Conservation (phyloP, 257 asterid species). For the Scutellaria barbata region DNA sequence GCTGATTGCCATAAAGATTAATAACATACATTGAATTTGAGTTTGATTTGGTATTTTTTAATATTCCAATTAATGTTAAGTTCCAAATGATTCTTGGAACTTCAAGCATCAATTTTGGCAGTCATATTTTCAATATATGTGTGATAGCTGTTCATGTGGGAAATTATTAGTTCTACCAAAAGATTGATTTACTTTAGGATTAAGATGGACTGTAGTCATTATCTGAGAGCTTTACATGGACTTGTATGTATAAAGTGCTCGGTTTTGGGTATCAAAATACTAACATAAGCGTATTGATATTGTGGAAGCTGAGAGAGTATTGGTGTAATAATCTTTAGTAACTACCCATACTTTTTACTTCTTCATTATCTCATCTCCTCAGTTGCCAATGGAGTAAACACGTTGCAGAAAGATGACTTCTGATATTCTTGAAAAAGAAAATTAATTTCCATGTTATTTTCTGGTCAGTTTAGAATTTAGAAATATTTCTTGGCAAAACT, state of each 20-base stretch:
- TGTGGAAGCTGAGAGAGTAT: slow-evolving; percentile 11
- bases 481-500: neutral
- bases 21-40: slow-evolving; percentile 7
- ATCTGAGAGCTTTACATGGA: neutral
- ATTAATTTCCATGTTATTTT: neutral
- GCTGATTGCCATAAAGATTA: neutral
- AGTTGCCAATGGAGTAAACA: neutral
- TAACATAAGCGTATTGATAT: slow-evolving; percentile 3
- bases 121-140: neutral
- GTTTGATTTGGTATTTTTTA: slow-evolving; percentile 4
- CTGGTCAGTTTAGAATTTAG: neutral
- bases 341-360: neutral
- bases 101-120: slow-evolving; percentile 10
- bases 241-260: slow-evolving; percentile 1
- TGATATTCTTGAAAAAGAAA: neutral
- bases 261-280: slow-evolving; percentile 18
- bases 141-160: neutral
- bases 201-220: too few relatives aligned
- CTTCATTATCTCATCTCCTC: neutral
- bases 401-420: slow-evolving; percentile 13
- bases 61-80: neutral
- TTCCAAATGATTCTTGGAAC: slow-evolving; percentile 14
- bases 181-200: slow-evolving; percentile 14
- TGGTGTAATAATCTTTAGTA: neutral
- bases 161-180: neutral